These are phyloP conservation scores for Saccharomyces hybrid DNA, from an alignment of 1,139 yeast genomes.

Conservation along the genomic window DNA sequence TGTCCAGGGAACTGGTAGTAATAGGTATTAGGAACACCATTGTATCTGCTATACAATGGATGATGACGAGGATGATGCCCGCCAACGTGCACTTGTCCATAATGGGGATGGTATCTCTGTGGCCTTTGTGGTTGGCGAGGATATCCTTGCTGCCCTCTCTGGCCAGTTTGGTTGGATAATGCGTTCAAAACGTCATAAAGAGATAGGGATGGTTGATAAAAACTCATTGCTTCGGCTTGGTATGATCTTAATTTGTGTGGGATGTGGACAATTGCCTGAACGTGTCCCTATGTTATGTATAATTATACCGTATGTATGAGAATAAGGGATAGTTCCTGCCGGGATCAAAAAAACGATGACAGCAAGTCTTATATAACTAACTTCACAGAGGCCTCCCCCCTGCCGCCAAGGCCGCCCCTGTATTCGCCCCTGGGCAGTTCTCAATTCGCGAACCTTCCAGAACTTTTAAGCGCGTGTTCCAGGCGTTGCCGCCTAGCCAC, in stretches of 20 bases:
- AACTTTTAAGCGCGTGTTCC: not conserved
- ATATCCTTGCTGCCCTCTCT: slow-evolving; percentile 10
- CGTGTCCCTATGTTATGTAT: not conserved
- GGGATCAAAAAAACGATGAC: not conserved
- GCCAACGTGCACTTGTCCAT: slow-evolving; percentile 2
- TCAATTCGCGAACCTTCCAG: not conserved
- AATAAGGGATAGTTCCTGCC: not conserved
- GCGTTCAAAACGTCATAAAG: slow-evolving; percentile 27
- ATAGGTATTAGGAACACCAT: slow-evolving; percentile 9
- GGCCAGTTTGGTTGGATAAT: slow-evolving; percentile 17
- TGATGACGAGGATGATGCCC: slow-evolving; percentile 2
- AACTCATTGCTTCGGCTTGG: slow-evolving; percentile 18
- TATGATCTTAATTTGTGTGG: not conserved
- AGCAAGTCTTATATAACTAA: not conserved
- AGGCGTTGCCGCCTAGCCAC: not conserved
- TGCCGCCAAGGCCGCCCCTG: not conserved
- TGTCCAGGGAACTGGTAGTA: slow-evolving; percentile 15
- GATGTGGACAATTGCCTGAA: not conserved
- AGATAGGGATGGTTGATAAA: slow-evolving; percentile 28
- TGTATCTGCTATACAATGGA: slow-evolving; percentile 5
- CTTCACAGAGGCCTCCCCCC: not conserved
- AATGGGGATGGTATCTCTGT: slow-evolving; percentile 6
- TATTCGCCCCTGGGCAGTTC: not conserved
- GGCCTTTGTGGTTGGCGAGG: slow-evolving; percentile 3
- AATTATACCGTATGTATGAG: not conserved